Evolutionary conservation across 306 rosid genomes (phyloP).

Genomic region (Luffa acutangula): DNA sequence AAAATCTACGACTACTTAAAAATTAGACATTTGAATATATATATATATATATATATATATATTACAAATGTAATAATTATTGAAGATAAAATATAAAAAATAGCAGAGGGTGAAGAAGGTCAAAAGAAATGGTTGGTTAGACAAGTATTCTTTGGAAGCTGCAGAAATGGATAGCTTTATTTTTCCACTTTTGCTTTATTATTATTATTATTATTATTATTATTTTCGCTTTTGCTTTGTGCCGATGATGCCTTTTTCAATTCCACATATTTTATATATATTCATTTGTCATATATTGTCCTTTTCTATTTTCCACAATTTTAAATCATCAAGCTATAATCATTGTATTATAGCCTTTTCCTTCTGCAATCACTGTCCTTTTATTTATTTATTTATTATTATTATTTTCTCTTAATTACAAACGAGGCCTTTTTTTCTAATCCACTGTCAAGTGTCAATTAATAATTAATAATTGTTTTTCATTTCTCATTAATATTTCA

Average conservation of each 20-base stretch:
- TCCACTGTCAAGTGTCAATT: not conserved
- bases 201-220: not conserved
- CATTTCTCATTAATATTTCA: not conserved
- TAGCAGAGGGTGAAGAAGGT: not conserved
- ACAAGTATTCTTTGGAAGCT: not conserved
- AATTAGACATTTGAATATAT: too few species aligned
- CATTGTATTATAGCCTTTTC: not conserved
- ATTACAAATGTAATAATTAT: not conserved
- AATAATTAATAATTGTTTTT: not conserved
- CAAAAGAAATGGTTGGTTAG: not conserved
- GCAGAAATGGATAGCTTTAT: not conserved
- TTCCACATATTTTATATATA: not conserved
- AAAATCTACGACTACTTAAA: too few species aligned
- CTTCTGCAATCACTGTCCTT: not conserved
- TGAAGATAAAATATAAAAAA: not conserved
- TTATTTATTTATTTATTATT: not conserved
- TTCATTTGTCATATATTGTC: not conserved
- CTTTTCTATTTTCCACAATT: not conserved
- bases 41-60: too few species aligned
- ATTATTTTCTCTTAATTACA: not conserved
- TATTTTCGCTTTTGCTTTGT: not conserved
- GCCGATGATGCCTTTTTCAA: not conserved
- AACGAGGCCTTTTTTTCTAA: not conserved
- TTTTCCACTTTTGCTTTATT: not conserved
- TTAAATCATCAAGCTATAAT: not conserved